Evolutionary conservation across 768 basidiomycete genomes (phyloP).

Genomic region (Tricholoma terreum): DNA sequence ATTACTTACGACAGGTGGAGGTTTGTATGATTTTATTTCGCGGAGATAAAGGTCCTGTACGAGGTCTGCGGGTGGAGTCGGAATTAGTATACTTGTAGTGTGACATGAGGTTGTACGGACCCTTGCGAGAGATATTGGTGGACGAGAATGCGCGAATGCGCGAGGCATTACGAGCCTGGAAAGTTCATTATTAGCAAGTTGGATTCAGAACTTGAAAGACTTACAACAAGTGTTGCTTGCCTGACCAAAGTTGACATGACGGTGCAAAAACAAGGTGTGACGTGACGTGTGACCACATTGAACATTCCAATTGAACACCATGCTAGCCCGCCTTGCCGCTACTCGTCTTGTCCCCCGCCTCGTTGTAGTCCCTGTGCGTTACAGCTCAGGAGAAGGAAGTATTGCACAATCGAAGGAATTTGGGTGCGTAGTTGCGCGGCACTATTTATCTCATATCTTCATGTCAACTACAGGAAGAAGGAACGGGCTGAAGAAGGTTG

Average conservation of each 20-base stretch:
- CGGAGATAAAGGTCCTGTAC: conserved; percentile 90
- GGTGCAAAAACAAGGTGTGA: conserved; percentile 44
- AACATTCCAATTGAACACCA: conserved; percentile 26
- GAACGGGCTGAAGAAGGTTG: conserved; percentile 65
- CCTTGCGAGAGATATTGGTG: conserved; percentile 59
- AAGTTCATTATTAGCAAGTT: neutral
- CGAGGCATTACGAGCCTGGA: conserved; percentile 51
- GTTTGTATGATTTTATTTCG: conserved; percentile 89
- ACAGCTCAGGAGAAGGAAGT: conserved; percentile 51
- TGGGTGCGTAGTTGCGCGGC: conserved; percentile 45
- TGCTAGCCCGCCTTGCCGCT: conserved; percentile 42
- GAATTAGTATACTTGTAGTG: conserved; percentile 22
- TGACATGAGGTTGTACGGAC: conserved; percentile 33
- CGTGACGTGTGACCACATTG: conserved; percentile 32
- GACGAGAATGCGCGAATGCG: conserved; percentile 58
- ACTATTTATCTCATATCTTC: conserved; percentile 11
- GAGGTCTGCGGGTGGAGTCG: conserved; percentile 66
- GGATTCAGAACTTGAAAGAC: conserved; percentile 16
- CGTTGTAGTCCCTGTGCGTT: conserved; percentile 33
- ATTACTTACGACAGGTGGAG: conserved; percentile 57
- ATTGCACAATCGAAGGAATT: conserved; percentile 64
- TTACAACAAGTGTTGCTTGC: conserved; percentile 50
- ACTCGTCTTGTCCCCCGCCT: conserved; percentile 41
- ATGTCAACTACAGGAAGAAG: conserved; percentile 49
- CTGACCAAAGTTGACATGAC: conserved; percentile 70